Conservation (phyloP, 2,329 filamentous ascomycete species). For the Trichoderma breve region DNA sequence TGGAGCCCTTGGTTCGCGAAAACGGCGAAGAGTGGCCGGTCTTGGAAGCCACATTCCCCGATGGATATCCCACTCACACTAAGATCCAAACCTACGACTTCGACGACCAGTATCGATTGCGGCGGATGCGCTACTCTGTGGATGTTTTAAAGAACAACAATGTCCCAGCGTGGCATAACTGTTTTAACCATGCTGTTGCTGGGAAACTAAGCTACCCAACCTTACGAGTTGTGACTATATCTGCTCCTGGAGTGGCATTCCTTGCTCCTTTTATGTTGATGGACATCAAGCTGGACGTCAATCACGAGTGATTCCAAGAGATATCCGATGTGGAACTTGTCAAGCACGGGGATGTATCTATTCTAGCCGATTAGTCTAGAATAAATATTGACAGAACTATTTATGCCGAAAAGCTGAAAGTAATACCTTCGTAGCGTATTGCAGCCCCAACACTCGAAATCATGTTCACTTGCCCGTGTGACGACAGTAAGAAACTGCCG, state of each 20-base stretch:
- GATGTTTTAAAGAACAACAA: background rate
- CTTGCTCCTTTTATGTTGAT: background rate
- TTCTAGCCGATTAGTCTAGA: background rate
- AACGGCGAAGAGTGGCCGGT: background rate
- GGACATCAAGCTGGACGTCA: background rate
- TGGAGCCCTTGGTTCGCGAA: background rate
- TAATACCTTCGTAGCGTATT: background rate
- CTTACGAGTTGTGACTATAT: background rate
- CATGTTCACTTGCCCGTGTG: background rate
- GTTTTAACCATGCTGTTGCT: background rate
- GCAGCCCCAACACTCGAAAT: background rate
- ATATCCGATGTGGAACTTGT: background rate
- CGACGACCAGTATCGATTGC: background rate
- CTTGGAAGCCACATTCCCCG: background rate
- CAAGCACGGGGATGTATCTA: background rate
- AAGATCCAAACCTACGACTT: background rate
- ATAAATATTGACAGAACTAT: background rate
- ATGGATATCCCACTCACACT: background rate
- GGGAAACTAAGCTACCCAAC: background rate
- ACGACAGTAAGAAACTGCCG: background rate
- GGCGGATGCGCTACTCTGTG: background rate
- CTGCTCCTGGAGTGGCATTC: background rate
- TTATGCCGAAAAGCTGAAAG: background rate
- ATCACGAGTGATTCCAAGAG: background rate
- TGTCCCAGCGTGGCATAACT: background rate